Base-by-base conservation (phyloP, 169 alveolate genomes). In the Eimeria sp. region DNA sequence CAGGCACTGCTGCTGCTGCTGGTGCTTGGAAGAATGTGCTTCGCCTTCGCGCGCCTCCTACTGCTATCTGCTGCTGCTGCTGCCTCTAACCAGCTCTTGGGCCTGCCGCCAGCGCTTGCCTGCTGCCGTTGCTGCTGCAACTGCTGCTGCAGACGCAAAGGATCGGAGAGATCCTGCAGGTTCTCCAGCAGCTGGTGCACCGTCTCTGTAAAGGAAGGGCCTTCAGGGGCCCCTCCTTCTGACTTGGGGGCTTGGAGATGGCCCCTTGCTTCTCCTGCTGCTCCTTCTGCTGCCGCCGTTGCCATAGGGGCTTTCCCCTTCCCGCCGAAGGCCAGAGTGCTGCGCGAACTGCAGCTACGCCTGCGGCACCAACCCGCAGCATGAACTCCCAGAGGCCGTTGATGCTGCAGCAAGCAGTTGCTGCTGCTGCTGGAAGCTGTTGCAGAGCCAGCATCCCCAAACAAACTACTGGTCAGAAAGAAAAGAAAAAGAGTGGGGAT, bases 171-270 rank as follows among this genome's bases (percentile, higher is more conserved):
- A 57, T 43, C n/a, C 51, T 51, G 76, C 75, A 83, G 75, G 51
- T 57, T 34, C 27, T 54, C 20, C 58, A 83, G 40, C 75, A 83
- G 57, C 75, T 40, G 63, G 40, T 83, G 88, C 88, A 78, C 88
- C 25, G 88, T 78, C 88, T 78, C 88, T 10, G 88, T 47, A 78
- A 78, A 78, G n/a, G 88, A n/a, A 30, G 88, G 22, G 54, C 83
- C 83, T 27, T 73, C 57, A 73, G 14, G 83, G 83, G 54, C 16
- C 83, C 83, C 83, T 20, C 54, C 40, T 4, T 9, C 14, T 5
- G 83, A 14, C 83, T 40, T 34, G 16, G 57, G 16, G 14, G 83
- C 83, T 40, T 73, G 83, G 30, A 73, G 5, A 16, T 51, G 11
- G 54, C 83, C 54, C 51, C 54, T 57, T 5, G 57, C 30, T 34